These are phyloP conservation scores for Sarcomyxa edulis DNA, from an alignment of 768 basidiomycete genomes.

Conservation along the genomic window DNA sequence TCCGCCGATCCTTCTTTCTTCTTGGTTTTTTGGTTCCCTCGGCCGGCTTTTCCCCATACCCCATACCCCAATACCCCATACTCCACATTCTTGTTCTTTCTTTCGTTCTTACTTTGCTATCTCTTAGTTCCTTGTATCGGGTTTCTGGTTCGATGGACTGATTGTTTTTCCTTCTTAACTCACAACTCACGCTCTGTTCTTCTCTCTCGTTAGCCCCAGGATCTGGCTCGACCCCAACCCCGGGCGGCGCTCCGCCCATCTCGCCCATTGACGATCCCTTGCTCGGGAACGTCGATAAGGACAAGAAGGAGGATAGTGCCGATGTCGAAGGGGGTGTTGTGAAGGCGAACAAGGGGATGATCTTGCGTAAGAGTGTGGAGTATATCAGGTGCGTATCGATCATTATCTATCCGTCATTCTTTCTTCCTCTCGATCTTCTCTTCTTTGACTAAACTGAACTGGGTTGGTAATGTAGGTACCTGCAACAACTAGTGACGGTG, in stretches of 20 bases:
- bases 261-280: conserved; percentile 5
- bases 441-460: not conserved
- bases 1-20: too few species aligned
- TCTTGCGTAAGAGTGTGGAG: conserved; percentile 77
- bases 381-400: conserved; percentile 43
- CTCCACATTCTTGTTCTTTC: not conserved
- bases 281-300: conserved; percentile 8
- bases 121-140: too few species aligned
- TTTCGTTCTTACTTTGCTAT: not conserved
- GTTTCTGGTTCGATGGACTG: too few species aligned
- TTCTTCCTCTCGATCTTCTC: not conserved
- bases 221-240: too few species aligned
- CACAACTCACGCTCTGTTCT: too few species aligned
- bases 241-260: too few species aligned
- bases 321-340: conserved; percentile 40
- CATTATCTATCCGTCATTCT: conserved; percentile 1
- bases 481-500: conserved; percentile 79
- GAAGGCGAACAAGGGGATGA: conserved; percentile 95
- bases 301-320: conserved; percentile 14
- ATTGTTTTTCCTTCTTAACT: too few species aligned
- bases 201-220: too few species aligned
- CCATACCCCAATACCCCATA: too few species aligned
- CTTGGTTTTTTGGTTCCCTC: too few species aligned
- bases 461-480: conserved; percentile 40
- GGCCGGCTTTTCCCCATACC: too few species aligned